Conservation (phyloP, 345 rosid species). For the Clarkia xantiana region DNA sequence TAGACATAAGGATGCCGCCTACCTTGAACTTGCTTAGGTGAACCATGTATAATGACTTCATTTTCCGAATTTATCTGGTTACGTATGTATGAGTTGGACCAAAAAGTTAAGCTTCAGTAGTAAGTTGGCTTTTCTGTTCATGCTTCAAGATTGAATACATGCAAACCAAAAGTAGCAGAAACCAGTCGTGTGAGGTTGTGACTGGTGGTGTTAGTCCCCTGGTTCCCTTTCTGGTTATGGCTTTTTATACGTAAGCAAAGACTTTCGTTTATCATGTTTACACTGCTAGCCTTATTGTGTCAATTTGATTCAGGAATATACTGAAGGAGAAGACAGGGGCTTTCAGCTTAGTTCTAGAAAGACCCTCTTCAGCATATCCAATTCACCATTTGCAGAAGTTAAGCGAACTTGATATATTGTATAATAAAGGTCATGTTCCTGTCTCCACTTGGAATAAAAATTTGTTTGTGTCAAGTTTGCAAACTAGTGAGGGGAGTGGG, state of each 20-base stretch:
- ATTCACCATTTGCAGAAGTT: slow-evolving; percentile 37
- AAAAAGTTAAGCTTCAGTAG: too few species aligned
- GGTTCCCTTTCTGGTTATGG: too few species aligned
- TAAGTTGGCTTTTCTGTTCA: too few species aligned
- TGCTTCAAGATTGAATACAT: too few species aligned
- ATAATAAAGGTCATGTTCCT: slow-evolving; percentile 64
- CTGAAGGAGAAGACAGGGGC: slow-evolving; percentile 39
- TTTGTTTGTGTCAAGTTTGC: slow-evolving; percentile 37
- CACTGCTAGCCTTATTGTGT: slow-evolving; percentile 17
- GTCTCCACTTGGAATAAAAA: slow-evolving; percentile 59
- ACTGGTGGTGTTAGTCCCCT: too few species aligned
- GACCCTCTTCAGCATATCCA: slow-evolving; percentile 76
- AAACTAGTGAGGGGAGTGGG: slow-evolving; percentile 37
- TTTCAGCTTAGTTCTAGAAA: slow-evolving; percentile 68
- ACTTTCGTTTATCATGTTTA: neutral
- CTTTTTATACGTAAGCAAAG: neutral
- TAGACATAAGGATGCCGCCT: too few species aligned
- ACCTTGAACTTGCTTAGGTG: too few species aligned
- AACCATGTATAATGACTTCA: too few species aligned
- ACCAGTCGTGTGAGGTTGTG: too few species aligned
- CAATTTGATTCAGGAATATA: slow-evolving; percentile 50
- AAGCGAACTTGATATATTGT: slow-evolving; percentile 45
- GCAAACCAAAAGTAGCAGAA: too few species aligned
- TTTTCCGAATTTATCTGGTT: too few species aligned
- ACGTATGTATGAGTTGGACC: too few species aligned